Base-by-base conservation (phyloP, 2,329 filamentous ascomycete species). In the Dothideomycetes sp. region DNA sequence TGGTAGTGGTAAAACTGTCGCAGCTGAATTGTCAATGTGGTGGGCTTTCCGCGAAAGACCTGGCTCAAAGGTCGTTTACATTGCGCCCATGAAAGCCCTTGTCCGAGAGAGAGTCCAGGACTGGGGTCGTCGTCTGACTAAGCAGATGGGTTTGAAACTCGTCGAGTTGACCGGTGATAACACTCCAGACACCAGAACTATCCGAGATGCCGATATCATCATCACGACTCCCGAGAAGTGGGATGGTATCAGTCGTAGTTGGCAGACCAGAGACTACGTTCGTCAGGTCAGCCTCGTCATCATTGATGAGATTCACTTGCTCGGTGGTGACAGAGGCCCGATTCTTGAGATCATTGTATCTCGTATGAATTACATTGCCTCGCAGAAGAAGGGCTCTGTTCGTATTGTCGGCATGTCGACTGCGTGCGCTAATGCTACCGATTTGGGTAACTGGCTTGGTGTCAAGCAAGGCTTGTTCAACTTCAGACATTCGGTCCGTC, bases 221-320 rank as follows among this genome's bases (percentile, higher is more conserved):
- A 87, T 98, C 53, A 98, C 91, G 0, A 98, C 93, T 0, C 93
- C 91, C n/a, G 91, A 98, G 65, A 98, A 98, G 60, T 98, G 91
- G 91, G 93, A 98, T 58, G 93, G 93, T 75, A 96, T 98, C 51
- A 94, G 86, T 53, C 84, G 91, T 74, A 94, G 85, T 56, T 98
- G 93, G 91, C 88, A 96, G 61, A 96, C 89, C 4, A 82, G 91
- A 76, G 84, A 84, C 46, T 98, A 98, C 51, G 91, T 98, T 28
- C 79, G 87, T 38, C 82, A 95, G 62, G 91, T 98, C 45, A 89
- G 87, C 46, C 68, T 98, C 12, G 91, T 98, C 38, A 95, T 98
- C 47, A 98, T 98, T 50, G 91, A 98, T 55, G 91, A 98, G 65
- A 98, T 98, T 44, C 91, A 98, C 63, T 68, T 98, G 19, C 74